Base-by-base conservation (phyloP, 805 yeast genomes). In the Cyberlindnera veronae region DNA sequence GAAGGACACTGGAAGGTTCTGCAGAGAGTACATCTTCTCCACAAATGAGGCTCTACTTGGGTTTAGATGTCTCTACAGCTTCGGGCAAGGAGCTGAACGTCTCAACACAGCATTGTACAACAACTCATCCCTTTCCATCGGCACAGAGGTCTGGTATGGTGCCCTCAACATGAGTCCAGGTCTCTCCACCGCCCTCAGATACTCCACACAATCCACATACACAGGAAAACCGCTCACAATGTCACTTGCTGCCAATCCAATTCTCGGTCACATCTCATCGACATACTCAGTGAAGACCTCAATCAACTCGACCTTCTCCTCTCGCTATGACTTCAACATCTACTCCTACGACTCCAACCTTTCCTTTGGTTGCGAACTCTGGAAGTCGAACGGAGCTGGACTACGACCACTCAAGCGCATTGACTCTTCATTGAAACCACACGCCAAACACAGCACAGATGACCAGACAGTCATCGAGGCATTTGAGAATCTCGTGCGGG, bases 101-200 rank as follows among this genome's bases (percentile, higher is more conserved):
- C 60, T 64, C 28, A 67, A 60, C 34, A 68, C 67, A 14, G 62
- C 71, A 17, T 67, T 68, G 11, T 68, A 77, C 51, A 80, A 76
- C 53, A 77, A 77, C 43, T 80, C 93, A 12, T 78, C 78, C 32
- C 72, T 79, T 1, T 79, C 89, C 0, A 50, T 86, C 0, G 99
- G 99, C 1, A 76, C 84, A 9, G 99, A 93, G 63, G 48, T 88
- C 4, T 93, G 96, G 91, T 84, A 84, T 51, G 95, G 95, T 1
- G 77, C 88, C 1, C 61, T 73, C 32, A 82, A 85, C 33, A 82
- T 87, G 74, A 81, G 91, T 44, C 97, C 97, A 0, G 98, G 97
- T 0, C 58, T 90, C 15, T 86, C 96, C 0, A 77, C 95, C 2
- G 91, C 95, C 0, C 60, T 88, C 34, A 66, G 97, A 32, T 91